Evolutionary conservation across 2,329 filamentous ascomycete species (phyloP).

Genomic region (Pyrenophora graminea): DNA sequence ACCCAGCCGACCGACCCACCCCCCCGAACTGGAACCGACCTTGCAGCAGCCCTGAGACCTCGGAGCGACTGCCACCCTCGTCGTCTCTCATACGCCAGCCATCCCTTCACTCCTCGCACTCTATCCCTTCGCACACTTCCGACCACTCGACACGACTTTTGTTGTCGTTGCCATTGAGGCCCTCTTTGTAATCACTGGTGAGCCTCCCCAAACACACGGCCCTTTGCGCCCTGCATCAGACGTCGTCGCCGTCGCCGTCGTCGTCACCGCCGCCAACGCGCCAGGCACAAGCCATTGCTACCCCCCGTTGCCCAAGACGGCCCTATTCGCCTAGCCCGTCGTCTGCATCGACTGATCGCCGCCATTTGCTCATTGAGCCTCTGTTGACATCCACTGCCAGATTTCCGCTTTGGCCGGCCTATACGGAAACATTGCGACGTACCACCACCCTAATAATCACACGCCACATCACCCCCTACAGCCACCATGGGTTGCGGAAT

Average conservation of each 20-base stretch:
- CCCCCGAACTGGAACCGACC: conserved; percentile 21
- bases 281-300: conserved; percentile 10
- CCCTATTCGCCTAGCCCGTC: conserved; percentile 5
- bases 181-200: conserved; percentile 36
- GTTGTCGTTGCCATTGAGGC: conserved; percentile 8
- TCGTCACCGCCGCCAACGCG: background rate
- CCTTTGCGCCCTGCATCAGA: background rate
- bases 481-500: conserved; percentile 97
- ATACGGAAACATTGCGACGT: conserved; percentile 34
- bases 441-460: conserved; percentile 36
- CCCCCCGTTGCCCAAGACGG: conserved; percentile 1
- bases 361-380: background rate
- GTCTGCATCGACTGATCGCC: background rate
- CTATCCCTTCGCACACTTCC: conserved; percentile 12
- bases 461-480: conserved; percentile 14
- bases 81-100: conserved; percentile 32
- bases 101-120: conserved; percentile 29
- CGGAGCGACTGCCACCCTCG: conserved; percentile 36
- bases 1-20: conserved; percentile 29
- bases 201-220: conserved; percentile 19
- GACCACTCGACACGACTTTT: background rate
- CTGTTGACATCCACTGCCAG: conserved; percentile 20
- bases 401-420: conserved; percentile 44
- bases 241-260: background rate
- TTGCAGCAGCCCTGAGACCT: conserved; percentile 35